Conservation (phyloP, 805 yeast genomes). For the Kregervanrija fluxuum region DNA sequence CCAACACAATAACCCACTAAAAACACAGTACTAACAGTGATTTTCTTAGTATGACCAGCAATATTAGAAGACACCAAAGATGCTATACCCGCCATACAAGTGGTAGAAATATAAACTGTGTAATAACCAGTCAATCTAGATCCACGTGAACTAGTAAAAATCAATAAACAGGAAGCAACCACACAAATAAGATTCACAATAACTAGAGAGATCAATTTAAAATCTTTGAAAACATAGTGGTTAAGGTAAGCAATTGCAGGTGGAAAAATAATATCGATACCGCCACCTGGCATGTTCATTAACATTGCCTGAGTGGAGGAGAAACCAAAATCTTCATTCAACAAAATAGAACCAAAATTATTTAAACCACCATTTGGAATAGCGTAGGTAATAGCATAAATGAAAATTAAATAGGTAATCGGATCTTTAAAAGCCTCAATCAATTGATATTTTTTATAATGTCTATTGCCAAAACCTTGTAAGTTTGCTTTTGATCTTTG, state of each 20-base stretch:
- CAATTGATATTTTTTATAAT: slow-evolving; percentile 45
- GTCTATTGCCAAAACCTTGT: slow-evolving; percentile 25
- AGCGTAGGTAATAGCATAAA: slow-evolving; percentile 35
- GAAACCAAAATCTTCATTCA: slow-evolving; percentile 14
- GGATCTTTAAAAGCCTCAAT: slow-evolving; percentile 46
- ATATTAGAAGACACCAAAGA: slow-evolving; percentile 35
- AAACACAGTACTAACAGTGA: slow-evolving; percentile 46
- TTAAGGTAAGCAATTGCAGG: slow-evolving; percentile 2
- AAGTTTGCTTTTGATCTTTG: slow-evolving; percentile 26
- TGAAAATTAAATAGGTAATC: slow-evolving; percentile 42
- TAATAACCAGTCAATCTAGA: slow-evolving; percentile 7
- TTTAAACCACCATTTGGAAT: slow-evolving; percentile 57
- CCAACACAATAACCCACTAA: slow-evolving; percentile 48
- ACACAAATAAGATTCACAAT: slow-evolving; percentile 4
- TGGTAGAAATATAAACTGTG: slow-evolving; percentile 3
- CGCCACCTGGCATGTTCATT: slow-evolving; percentile 15
- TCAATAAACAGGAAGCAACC: slow-evolving; percentile 3
- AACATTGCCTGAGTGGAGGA: slow-evolving; percentile 10
- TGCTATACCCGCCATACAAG: slow-evolving; percentile 17
- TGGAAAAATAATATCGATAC: slow-evolving; percentile 9
- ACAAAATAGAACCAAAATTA: slow-evolving; percentile 36
- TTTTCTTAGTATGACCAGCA: slow-evolving; percentile 53
- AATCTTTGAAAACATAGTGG: slow-evolving; percentile 3
- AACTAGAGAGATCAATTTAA: slow-evolving; percentile 4
- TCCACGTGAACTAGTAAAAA: slow-evolving; percentile 3